Conservation (phyloP, 2,329 filamentous ascomycete genomes). For the Fonsecaea nubica region DNA sequence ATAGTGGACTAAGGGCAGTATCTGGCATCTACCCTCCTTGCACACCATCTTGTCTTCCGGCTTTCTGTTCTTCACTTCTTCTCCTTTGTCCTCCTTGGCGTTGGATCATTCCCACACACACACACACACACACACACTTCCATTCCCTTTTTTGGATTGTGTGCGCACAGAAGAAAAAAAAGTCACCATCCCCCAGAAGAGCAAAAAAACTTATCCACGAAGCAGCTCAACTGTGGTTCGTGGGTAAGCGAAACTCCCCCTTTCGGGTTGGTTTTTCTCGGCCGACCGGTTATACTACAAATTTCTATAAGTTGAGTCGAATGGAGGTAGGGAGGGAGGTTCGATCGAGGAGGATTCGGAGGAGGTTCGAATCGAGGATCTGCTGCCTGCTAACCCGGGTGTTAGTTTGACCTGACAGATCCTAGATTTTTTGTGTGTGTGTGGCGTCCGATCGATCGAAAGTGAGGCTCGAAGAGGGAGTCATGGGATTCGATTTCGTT, state of each 20-base stretch:
- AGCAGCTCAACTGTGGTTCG: not conserved
- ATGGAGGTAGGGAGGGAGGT: not conserved
- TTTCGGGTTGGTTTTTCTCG: not conserved
- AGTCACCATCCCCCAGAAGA: not conserved
- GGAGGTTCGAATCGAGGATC: not conserved
- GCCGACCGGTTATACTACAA: not conserved
- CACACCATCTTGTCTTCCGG: not conserved
- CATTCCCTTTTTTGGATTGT: no score
- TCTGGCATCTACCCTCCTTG: not conserved
- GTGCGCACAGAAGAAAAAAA: not conserved
- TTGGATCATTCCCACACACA: not conserved
- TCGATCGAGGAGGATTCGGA: not conserved
- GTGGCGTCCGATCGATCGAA: no score
- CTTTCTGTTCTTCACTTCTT: not conserved
- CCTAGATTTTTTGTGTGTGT: not conserved
- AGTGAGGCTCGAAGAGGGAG: no score
- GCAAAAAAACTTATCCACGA: not conserved
- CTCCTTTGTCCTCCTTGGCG: not conserved
- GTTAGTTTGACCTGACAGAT: not conserved
- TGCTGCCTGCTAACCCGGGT: not conserved
- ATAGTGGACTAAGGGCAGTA: conserved; percentile 6
- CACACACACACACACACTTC: not conserved
- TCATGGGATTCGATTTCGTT: no score
- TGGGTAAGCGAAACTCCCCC: conserved; percentile 3
- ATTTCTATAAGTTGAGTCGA: not conserved